Evolutionary conservation across 2,329 filamentous ascomycete genomes (phyloP).

Genomic region (Stachybotrys chlorohalonatus): DNA sequence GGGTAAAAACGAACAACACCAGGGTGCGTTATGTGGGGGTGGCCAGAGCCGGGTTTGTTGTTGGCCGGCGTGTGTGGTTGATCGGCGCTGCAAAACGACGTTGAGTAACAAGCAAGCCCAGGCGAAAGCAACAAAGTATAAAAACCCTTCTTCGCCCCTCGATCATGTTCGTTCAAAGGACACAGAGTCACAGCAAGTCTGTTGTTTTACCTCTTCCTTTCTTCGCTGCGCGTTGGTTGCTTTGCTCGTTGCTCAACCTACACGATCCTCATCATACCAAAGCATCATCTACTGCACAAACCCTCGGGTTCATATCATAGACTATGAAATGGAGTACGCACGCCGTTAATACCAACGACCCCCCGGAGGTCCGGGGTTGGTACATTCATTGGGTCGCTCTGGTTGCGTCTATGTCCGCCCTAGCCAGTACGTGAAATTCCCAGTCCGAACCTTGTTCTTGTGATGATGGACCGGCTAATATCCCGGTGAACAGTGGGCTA

Average conservation of each 20-base stretch:
- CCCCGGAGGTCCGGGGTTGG: slow-evolving; percentile 23
- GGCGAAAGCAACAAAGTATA: neutral
- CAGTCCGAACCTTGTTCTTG: neutral
- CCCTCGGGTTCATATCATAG: neutral
- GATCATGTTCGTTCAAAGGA: too few relatives aligned
- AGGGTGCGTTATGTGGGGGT: too few relatives aligned
- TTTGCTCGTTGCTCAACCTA: neutral
- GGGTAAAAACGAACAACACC: too few relatives aligned
- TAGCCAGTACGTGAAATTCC: slow-evolving; percentile 15
- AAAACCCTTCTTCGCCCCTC: neutral
- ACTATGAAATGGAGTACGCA: slow-evolving; percentile 12
- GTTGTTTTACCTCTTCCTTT: neutral
- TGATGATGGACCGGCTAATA: neutral
- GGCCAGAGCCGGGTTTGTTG: too few relatives aligned
- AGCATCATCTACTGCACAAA: neutral
- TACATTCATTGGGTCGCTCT: slow-evolving; percentile 21
- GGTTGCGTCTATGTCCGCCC: slow-evolving; percentile 22
- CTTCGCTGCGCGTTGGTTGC: neutral
- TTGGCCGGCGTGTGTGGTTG: neutral
- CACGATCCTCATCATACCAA: neutral
- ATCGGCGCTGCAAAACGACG: neutral
- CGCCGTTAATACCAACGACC: slow-evolving; percentile 27
- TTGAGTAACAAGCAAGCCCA: neutral
- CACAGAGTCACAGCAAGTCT: neutral
- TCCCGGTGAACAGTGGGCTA: slow-evolving; percentile 18